Conservation (phyloP, 225 moss, liverwort and hornwort genomes). For the Sphagnum tenellum region DNA sequence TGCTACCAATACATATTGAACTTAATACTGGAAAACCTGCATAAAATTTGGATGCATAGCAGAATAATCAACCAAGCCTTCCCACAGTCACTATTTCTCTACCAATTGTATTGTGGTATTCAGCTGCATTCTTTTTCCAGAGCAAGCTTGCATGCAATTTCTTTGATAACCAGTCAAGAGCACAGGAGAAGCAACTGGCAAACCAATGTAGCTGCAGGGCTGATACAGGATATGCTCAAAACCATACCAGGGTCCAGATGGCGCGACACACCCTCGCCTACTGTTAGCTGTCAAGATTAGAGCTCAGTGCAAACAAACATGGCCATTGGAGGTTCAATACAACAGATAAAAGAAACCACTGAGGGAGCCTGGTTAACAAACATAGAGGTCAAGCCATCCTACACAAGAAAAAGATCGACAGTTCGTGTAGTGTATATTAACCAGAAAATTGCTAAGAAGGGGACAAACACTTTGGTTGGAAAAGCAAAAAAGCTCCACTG, state of each 20-base stretch:
- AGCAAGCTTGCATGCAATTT: conserved; percentile 27
- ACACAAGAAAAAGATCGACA: too few relatives aligned
- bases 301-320: conserved; percentile 89
- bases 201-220: conserved; percentile 42
- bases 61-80: conserved; percentile 11
- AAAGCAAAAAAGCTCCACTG: too few relatives aligned
- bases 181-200: conserved; percentile 36
- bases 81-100: conserved; percentile 3
- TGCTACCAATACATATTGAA: neutral
- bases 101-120: conserved; percentile 29
- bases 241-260: conserved; percentile 97
- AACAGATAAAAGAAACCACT: conserved; percentile 34
- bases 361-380: conserved; percentile 19
- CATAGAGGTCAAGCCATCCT: too few relatives aligned
- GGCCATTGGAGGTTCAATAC: conserved; percentile 45
- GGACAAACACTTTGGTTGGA: too few relatives aligned
- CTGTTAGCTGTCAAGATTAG: conserved; percentile 99
- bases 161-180: conserved; percentile 25
- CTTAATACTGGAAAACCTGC: too few relatives aligned
- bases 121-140: conserved; percentile 16
- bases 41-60: neutral
- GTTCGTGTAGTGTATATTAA: too few relatives aligned
- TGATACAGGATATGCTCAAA: conserved; percentile 70
- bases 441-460: too few relatives aligned
- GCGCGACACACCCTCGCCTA: conserved; percentile 98